Evolutionary conservation across 139 green algal genomes (phyloP).

Genomic region (Chlamydomonas incerta): DNA sequence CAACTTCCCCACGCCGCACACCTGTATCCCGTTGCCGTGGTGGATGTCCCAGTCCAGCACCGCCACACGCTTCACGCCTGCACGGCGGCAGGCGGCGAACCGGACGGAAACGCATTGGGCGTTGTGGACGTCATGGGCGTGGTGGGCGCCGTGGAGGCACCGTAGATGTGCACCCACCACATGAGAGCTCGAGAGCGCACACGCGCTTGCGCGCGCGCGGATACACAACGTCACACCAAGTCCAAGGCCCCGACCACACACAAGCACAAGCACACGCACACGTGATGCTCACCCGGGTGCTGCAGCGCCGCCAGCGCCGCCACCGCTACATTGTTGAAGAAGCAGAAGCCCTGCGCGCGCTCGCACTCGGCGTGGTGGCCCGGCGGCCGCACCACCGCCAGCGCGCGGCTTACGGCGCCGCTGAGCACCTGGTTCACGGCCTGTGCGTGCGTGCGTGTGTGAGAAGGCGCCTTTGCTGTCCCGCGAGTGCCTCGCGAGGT

Average conservation of each 20-base stretch:
- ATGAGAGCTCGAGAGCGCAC: too few species aligned
- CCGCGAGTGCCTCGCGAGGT: too few species aligned
- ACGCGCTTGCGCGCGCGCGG: too few species aligned
- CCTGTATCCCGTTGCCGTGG: conserved; percentile 82
- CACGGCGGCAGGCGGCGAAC: background rate
- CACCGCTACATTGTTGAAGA: conserved; percentile 82
- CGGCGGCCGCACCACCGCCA: conserved; percentile 83
- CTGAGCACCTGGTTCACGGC: conserved; percentile 48
- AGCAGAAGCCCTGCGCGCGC: conserved; percentile 86
- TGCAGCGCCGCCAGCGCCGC: conserved; percentile 62
- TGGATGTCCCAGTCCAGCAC: conserved; percentile 82
- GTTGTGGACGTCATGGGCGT: too few species aligned
- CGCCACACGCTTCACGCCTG: conserved; percentile 60
- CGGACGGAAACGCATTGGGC: too few species aligned
- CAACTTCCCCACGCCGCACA: background rate
- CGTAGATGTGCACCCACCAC: too few species aligned
- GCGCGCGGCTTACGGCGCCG: conserved; percentile 40
- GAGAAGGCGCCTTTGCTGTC: background rate
- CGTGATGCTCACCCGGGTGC: conserved; percentile 34
- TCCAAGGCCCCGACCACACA: too few species aligned
- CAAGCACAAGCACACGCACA: too few species aligned
- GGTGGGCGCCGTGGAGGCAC: too few species aligned
- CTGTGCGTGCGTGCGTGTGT: conserved; percentile 6
- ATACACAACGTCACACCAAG: too few species aligned
- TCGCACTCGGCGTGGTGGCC: conserved; percentile 85